phyloP scores from a whole-genome alignment of 2,329 filamentous ascomycete genomes.

The Hypoxylon sp. region DNA sequence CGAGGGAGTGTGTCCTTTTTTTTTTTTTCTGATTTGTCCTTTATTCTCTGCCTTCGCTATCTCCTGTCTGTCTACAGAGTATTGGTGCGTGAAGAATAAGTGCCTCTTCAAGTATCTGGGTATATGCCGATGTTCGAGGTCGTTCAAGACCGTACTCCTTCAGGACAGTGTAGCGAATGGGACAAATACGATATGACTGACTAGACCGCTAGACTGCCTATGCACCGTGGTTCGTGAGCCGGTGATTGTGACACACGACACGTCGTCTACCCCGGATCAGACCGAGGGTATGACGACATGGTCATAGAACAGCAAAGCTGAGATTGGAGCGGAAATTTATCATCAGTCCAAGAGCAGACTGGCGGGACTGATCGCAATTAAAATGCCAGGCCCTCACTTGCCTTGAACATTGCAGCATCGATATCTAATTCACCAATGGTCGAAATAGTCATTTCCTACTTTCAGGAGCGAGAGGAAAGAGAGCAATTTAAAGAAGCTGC shows the following conservation, averaged over 20 bases:
- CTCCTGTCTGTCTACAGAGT: too few relatives aligned
- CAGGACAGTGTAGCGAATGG: neutral
- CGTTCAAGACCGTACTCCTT: too few relatives aligned
- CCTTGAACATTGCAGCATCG: too few relatives aligned
- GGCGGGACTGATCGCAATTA: conserved; percentile 30
- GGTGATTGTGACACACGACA: neutral
- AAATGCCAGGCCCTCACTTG: neutral
- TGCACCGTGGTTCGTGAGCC: conserved; percentile 5
- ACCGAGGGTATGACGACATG: conserved; percentile 27
- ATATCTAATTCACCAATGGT: too few relatives aligned
- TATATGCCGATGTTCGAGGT: too few relatives aligned
- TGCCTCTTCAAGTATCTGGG: too few relatives aligned
- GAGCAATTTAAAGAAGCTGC: too few relatives aligned
- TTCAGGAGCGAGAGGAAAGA: too few relatives aligned
- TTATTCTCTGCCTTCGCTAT: neutral
- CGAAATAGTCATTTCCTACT: too few relatives aligned
- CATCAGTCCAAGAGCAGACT: conserved; percentile 5
- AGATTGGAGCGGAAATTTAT: conserved; percentile 15
- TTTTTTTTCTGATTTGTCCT: neutral
- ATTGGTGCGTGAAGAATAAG: too few relatives aligned
- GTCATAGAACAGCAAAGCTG: conserved; percentile 3
- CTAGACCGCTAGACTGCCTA: conserved; percentile 23
- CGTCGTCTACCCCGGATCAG: neutral
- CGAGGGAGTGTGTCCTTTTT: neutral
- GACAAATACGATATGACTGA: conserved; percentile 13